Conservation (phyloP, 2,329 filamentous ascomycete genomes). For the Hymenoscyphus infarciens region DNA sequence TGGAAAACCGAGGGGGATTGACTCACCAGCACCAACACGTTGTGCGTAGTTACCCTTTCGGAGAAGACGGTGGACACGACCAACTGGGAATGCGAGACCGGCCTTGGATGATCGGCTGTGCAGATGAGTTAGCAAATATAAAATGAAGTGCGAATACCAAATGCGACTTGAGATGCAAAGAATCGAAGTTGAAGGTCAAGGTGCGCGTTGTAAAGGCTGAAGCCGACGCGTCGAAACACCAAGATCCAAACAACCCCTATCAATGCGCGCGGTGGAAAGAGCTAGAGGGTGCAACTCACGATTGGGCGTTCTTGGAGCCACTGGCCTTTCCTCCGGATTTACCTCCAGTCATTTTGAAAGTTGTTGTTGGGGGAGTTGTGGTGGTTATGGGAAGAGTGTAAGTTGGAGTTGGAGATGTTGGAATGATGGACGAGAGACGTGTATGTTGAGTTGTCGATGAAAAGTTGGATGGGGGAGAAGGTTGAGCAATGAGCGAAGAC, state of each 20-base stretch:
- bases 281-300: slow-evolving; percentile 61
- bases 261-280: not conserved
- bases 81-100: slow-evolving; percentile 96
- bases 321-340: slow-evolving; percentile 99
- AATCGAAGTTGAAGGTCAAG: slow-evolving; percentile 10
- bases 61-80: slow-evolving; percentile 98
- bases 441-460: slow-evolving; percentile 21
- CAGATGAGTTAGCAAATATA: slow-evolving; percentile 39
- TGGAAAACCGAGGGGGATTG: slow-evolving; percentile 8
- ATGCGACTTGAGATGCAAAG: not conserved
- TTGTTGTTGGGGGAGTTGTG: slow-evolving; percentile 36
- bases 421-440: slow-evolving; percentile 11
- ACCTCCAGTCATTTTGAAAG: slow-evolving; percentile 97
- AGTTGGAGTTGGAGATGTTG: slow-evolving; percentile 7
- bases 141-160: slow-evolving; percentile 7
- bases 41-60: slow-evolving; percentile 99
- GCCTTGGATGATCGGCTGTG: slow-evolving; percentile 95
- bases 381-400: slow-evolving; percentile 26
- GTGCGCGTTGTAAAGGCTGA: slow-evolving; percentile 21
- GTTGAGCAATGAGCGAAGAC: slow-evolving; percentile 12
- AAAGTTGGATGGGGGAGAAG: slow-evolving; percentile 22
- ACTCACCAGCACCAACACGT: slow-evolving; percentile 90
- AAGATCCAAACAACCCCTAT: not conserved
- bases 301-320: slow-evolving; percentile 98
- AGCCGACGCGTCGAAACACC: slow-evolving; percentile 41